Evolutionary conservation across 2,329 filamentous ascomycete species (phyloP).

Genomic region (Zymoseptoria tritici): DNA sequence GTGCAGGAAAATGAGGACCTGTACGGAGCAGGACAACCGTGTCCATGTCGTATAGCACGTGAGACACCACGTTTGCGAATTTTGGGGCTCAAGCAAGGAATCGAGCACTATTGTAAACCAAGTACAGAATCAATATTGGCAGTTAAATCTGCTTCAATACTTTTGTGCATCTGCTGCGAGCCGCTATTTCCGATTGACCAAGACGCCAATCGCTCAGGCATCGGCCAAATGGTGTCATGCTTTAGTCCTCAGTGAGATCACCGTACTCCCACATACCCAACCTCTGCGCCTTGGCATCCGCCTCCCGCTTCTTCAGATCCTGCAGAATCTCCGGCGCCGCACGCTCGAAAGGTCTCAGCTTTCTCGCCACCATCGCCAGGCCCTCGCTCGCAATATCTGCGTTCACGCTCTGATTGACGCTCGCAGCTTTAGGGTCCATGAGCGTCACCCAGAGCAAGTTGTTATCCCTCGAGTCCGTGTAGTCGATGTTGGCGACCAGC

Average conservation of each 20-base stretch:
- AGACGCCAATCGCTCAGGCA: background rate
- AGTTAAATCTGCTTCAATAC: too few relatives aligned
- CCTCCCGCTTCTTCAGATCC: slow-evolving; percentile 65
- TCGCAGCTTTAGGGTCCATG: slow-evolving; percentile 63
- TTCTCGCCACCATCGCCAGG: slow-evolving; percentile 82
- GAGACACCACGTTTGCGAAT: too few relatives aligned
- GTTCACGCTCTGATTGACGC: slow-evolving; percentile 73
- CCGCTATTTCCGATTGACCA: background rate
- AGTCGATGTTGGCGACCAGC: slow-evolving; percentile 87
- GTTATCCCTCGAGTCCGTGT: slow-evolving; percentile 68
- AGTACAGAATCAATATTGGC: too few relatives aligned
- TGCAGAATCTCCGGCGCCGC: slow-evolving; percentile 64
- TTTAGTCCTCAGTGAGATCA: slow-evolving; percentile 75
- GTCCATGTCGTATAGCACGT: too few relatives aligned
- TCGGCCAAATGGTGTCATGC: background rate
- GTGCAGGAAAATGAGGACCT: too few relatives aligned
- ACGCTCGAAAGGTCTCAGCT: slow-evolving; percentile 86
- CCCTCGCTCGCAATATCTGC: slow-evolving; percentile 77
- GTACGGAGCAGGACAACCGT: too few relatives aligned
- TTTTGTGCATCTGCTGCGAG: too few relatives aligned
- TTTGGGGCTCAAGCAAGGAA: too few relatives aligned
- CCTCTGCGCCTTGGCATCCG: slow-evolving; percentile 69
- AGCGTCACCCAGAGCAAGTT: slow-evolving; percentile 73
- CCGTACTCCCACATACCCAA: slow-evolving; percentile 98
- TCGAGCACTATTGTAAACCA: too few relatives aligned